These are phyloP conservation scores for Termitomyces sp. DNA, from an alignment of 768 basidiomycete genomes.

Conservation along the genomic window DNA sequence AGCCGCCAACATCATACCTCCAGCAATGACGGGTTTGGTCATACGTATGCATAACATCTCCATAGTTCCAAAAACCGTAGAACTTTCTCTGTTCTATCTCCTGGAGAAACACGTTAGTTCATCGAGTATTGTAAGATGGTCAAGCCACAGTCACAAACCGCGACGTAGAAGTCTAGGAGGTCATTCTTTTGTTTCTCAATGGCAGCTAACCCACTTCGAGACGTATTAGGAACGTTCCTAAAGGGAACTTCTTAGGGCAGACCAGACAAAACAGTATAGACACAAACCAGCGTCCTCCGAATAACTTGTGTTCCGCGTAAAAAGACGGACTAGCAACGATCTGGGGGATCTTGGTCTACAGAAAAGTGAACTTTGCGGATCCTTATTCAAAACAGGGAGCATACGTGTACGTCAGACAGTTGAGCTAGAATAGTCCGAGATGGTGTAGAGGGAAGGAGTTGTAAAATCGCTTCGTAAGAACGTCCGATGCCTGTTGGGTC, in stretches of 20 bases:
- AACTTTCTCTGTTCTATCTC: constrained; percentile 29
- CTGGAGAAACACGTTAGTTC: constrained; percentile 3
- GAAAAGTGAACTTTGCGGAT: background rate
- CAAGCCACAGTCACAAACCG: constrained; percentile 8
- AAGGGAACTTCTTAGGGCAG: background rate
- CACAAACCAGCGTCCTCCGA: constrained; percentile 29
- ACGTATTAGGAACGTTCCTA: constrained; percentile 27
- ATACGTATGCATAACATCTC: constrained; percentile 34
- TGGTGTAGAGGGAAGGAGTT: constrained; percentile 28
- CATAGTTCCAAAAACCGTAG: constrained; percentile 35
- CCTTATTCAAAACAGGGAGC: background rate
- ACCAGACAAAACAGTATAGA: too few species aligned
- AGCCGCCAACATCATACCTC: constrained; percentile 32
- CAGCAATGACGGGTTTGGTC: constrained; percentile 33
- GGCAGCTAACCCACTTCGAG: constrained; percentile 22
- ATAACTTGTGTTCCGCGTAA: constrained; percentile 28
- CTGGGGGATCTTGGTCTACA: constrained; percentile 25
- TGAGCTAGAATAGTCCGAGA: constrained; percentile 21
- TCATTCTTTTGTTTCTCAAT: constrained; percentile 30
- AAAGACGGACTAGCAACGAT: constrained; percentile 27
- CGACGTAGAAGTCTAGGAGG: constrained; percentile 30
- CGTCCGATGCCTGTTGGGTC: constrained; percentile 30
- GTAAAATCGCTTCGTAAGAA: constrained; percentile 28
- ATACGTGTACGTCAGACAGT: constrained; percentile 24
- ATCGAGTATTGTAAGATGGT: background rate